phyloP scores from a whole-genome alignment of 805 yeast genomes.

The Millerozyma acaciae region DNA sequence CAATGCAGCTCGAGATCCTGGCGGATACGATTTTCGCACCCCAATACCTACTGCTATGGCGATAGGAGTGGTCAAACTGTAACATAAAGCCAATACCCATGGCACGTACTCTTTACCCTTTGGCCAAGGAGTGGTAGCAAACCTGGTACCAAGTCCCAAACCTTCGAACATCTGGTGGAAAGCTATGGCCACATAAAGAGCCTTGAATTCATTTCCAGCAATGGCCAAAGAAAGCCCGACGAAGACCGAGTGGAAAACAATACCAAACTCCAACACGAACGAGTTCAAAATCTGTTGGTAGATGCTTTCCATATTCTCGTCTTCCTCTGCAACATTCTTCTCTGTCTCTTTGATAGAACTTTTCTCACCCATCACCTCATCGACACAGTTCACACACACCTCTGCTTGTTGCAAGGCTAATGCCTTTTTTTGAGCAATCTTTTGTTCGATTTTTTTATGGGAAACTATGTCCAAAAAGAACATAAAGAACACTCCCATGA shows the following conservation, averaged over 20 bases:
- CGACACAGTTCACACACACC: not conserved
- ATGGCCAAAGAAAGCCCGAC: conserved; percentile 76
- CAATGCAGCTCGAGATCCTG: conserved; percentile 29
- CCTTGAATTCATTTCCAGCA: conserved; percentile 69
- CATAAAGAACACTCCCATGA: conserved; percentile 48
- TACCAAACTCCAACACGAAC: conserved; percentile 69
- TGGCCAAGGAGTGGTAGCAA: conserved; percentile 37
- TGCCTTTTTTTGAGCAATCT: conserved; percentile 13
- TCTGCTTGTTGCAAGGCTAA: not conserved
- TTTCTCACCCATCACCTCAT: not conserved
- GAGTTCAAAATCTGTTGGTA: conserved; percentile 5
- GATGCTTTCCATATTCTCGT: not conserved
- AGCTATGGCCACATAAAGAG: conserved; percentile 64
- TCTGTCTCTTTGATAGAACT: not conserved
- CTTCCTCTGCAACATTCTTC: not conserved
- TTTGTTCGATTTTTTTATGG: conserved; percentile 41
- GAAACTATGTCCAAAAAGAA: conserved; percentile 52
- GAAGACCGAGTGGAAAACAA: conserved; percentile 78
- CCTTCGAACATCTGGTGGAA: conserved; percentile 87
- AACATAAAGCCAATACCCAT: conserved; percentile 29
- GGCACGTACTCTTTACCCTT: conserved; percentile 25
- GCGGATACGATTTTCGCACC: conserved; percentile 29
- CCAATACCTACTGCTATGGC: conserved; percentile 37
- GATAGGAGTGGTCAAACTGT: conserved; percentile 29
- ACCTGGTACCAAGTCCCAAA: conserved; percentile 75